Evolutionary conservation across 495 filamentous ascomycete species (phyloP), one percentile per base, ranked within the genome.

Genomic region (Cetradonia linearis): DNA sequence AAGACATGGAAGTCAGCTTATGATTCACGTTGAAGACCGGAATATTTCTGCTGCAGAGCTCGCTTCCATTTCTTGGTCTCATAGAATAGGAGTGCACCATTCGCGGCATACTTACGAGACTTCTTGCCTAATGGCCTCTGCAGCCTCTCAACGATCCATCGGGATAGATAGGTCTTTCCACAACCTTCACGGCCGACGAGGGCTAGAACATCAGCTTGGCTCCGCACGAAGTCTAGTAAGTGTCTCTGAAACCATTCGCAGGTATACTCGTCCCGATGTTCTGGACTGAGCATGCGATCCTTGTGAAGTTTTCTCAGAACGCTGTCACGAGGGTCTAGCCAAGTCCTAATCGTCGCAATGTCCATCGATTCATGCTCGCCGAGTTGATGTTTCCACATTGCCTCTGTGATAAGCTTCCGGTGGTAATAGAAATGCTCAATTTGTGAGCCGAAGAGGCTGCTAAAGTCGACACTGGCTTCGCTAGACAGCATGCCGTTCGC

Each of bases 211-310:
- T 80, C 78, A 6, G 80, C 71, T 8, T 72, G 70, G n/a, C 75
- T 74, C 28, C 76, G 67, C 2, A 76, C 72, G 64, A 85, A 85
- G 9, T 80, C 78, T 11, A 76, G 72, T 0, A 86, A 68, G 44
- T 75, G 70, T 13, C 74, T 71, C 28, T 80, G 76, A 60, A 86
- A 80, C 83, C 83, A 86, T 59, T 84, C 79, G 64, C 83, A 85
- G 7, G 83, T 85, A 36, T 78, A 80, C 30, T 85, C 82, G 0
- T 75, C 76, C 11, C 74, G 71, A 77, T 66, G 4, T 8, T 78
- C 78, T 10, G 76, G 72, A 48, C 78, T 77, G 56, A 76, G 77
- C n/a, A 79, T 75, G 0, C 82, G 74, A 48, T 79, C 71, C 20
- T 77, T 78, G 52, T 76, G 73, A 13, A 78, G 68, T 2, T 77